A percentile compares a stretch with the other conserved stretches of the same genome.
Conservation (phyloP, 306 rosid species). For the Vigna trinervia region DNA sequence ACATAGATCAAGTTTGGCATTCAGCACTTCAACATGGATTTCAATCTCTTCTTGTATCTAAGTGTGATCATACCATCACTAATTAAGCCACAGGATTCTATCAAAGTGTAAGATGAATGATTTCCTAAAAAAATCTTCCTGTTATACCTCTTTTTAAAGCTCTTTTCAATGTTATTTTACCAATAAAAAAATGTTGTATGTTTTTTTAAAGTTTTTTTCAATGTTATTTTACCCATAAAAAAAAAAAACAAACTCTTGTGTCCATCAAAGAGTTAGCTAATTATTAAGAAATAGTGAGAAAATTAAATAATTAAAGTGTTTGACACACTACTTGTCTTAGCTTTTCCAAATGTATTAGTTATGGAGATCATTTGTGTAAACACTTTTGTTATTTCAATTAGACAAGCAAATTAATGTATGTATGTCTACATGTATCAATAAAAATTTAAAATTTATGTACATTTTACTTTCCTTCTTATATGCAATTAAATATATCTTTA, state of each 20-base stretch:
- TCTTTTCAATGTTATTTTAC: no score
- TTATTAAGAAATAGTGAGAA: not conserved
- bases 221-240: no score
- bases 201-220: no score
- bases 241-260: no score
- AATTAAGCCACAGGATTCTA: no score
- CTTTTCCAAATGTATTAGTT: not conserved
- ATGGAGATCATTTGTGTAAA: not conserved
- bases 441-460: not conserved
- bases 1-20: conserved; percentile 64
- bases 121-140: no score
- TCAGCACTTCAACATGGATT: conserved; percentile 77
- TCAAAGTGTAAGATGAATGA: no score
- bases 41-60: conserved; percentile 47
- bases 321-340: not conserved
- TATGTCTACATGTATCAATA: not conserved
- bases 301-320: not conserved
- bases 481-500: not conserved
- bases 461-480: not conserved
- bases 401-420: no score
- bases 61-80: no score
- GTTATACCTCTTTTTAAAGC: no score
- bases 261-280: not conserved
- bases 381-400: not conserved
- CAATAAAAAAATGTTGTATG: no score